A percentile compares a stretch with the other conserved stretches of the same genome.
Evolutionary conservation across 108 stramenopile genomes (phyloP).

Genomic region (Fragilariopsis cylindrus): DNA sequence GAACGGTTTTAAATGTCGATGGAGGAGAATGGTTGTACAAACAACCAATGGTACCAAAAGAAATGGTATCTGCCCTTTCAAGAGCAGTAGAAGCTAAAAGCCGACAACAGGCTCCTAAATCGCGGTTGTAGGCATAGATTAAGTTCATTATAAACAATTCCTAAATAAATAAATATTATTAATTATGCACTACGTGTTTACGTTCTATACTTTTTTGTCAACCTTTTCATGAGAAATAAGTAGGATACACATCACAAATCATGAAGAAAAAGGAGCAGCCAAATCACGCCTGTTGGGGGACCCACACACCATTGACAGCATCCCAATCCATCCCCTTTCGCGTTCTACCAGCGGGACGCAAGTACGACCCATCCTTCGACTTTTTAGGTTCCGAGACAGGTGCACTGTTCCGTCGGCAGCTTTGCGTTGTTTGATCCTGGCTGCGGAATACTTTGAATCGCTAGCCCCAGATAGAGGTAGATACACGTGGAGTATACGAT

Average conservation of each 20-base stretch:
- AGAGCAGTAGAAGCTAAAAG: conserved; percentile 72
- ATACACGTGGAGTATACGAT: conserved; percentile 25
- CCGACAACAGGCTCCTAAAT: conserved; percentile 50
- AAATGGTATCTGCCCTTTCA: conserved; percentile 73
- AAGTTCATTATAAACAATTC: background rate
- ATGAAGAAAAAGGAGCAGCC: background rate
- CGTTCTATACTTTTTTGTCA: background rate
- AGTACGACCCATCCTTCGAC: conserved; percentile 62
- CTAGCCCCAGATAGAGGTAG: background rate
- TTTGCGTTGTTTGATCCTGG: conserved; percentile 56
- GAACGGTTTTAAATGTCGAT: conserved; percentile 81
- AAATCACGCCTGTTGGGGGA: conserved; percentile 31
- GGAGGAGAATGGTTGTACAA: conserved; percentile 81
- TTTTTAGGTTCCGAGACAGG: conserved; percentile 68
- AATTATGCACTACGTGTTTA: background rate
- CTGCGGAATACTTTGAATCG: conserved; percentile 63
- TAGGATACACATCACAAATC: background rate
- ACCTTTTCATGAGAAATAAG: background rate
- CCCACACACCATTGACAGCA: conserved; percentile 72
- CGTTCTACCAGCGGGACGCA: conserved; percentile 70
- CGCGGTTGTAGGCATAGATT: conserved; percentile 24
- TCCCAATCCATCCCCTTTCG: conserved; percentile 88
- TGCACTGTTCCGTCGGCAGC: conserved; percentile 70
- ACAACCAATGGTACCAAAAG: conserved; percentile 76
- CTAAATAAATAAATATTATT: background rate